These are phyloP conservation scores for Physcia stellaris DNA, from an alignment of 495 filamentous ascomycete genomes.

Conservation along the genomic window DNA sequence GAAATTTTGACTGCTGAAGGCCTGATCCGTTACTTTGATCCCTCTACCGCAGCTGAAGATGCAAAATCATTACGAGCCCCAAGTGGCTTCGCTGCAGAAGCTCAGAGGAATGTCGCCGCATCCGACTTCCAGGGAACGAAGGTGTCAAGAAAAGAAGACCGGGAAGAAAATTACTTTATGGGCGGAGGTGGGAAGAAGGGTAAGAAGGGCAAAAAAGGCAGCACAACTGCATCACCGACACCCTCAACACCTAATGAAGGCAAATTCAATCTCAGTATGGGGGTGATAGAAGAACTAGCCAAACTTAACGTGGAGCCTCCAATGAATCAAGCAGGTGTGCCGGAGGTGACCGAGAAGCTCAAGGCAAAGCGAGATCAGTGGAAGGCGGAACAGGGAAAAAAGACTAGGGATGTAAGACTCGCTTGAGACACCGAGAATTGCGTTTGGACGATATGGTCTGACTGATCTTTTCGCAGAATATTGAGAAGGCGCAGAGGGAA, in stretches of 20 bases:
- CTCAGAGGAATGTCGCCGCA: conserved; percentile 63
- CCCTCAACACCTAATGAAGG: conserved; percentile 29
- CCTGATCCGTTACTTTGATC: conserved; percentile 83
- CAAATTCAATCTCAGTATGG: conserved; percentile 79
- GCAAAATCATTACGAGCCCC: conserved; percentile 30
- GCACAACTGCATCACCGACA: conserved; percentile 30
- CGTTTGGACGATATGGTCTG: conserved; percentile 6
- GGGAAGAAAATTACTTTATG: conserved; percentile 77
- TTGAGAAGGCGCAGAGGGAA: conserved; percentile 54
- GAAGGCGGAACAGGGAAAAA: conserved; percentile 78
- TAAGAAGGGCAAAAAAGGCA: conserved; percentile 75
- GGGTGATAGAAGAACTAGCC: conserved; percentile 77
- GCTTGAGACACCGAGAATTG: neutral
- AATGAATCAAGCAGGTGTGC: conserved; percentile 68
- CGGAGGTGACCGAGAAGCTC: conserved; percentile 67
- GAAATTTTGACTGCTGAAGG: conserved; percentile 79
- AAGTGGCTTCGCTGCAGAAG: conserved; percentile 60
- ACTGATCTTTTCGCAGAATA: conserved; percentile 39
- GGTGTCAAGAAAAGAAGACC: conserved; percentile 67
- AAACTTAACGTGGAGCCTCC: conserved; percentile 77
- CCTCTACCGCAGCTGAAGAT: conserved; percentile 51
- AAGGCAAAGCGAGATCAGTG: conserved; percentile 84
- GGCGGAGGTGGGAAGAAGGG: conserved; percentile 76
- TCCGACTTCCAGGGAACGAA: conserved; percentile 62
- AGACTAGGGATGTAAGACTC: conserved; percentile 75